A percentile compares a stretch with the other conserved stretches of the same genome.
Conservation (phyloP, 805 yeast genomes). For the Myxozyma vanderwaltii region DNA sequence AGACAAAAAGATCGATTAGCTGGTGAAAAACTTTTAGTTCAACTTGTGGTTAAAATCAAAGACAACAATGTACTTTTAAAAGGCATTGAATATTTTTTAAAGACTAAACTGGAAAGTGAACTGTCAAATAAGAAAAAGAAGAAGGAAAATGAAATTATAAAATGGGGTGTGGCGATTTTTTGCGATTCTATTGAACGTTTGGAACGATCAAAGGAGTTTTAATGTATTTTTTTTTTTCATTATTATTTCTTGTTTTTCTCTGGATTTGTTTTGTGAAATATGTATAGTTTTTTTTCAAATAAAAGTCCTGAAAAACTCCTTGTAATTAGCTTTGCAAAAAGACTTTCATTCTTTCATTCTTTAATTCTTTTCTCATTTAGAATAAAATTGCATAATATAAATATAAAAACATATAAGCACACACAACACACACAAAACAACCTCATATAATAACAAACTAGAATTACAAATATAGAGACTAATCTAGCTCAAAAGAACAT, state of each 20-base stretch:
- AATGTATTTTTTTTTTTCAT: neutral
- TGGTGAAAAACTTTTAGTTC: constrained; percentile 54
- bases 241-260: neutral
- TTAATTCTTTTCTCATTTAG: no score
- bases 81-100: constrained; percentile 67
- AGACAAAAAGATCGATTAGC: constrained; percentile 41
- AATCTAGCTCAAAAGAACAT: no score
- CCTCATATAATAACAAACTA: neutral
- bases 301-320: neutral
- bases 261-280: neutral
- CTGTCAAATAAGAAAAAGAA: constrained; percentile 8
- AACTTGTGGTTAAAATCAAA: constrained; percentile 55
- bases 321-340: no score
- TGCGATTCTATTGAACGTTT: constrained; percentile 43
- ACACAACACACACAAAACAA: neutral
- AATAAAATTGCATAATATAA: no score
- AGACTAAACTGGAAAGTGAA: constrained; percentile 40
- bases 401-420: no score
- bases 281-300: neutral
- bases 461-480: no score
- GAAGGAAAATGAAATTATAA: constrained; percentile 57
- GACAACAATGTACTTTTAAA: constrained; percentile 60
- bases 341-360: no score
- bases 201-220: constrained; percentile 12
- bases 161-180: constrained; percentile 66